Percentiles rank a stretch among this genome's conserved stretches.
Conservation (phyloP, 2,329 filamentous ascomycete genomes). For the Amesomyces nigricolor region DNA sequence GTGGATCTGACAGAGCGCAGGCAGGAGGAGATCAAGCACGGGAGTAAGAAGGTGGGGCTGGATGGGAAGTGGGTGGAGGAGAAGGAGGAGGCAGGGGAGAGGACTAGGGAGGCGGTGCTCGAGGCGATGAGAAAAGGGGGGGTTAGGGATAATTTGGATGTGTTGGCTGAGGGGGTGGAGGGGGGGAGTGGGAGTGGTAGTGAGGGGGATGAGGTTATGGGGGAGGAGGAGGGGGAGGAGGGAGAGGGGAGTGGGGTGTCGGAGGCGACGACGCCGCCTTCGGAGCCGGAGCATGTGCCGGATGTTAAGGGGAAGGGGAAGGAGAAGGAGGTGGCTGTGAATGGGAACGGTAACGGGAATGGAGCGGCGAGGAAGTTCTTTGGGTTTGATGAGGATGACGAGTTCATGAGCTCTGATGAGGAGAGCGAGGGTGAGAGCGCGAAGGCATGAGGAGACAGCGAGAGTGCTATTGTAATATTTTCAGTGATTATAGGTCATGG, state of each 20-base stretch:
- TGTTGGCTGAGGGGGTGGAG: background rate
- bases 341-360: conserved; percentile 33
- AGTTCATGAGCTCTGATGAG: conserved; percentile 66
- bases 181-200: conserved; percentile 6
- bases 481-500: background rate
- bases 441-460: conserved; percentile 13
- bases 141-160: conserved; percentile 50
- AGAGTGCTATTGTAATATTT: background rate
- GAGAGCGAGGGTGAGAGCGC: conserved; percentile 38
- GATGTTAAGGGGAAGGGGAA: conserved; percentile 37
- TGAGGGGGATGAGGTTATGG: conserved; percentile 15
- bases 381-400: conserved; percentile 75
- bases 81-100: conserved; percentile 83
- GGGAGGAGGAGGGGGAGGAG: conserved; percentile 30
- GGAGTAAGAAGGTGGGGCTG: conserved; percentile 58
- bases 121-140: conserved; percentile 61
- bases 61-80: conserved; percentile 94
- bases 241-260: conserved; percentile 38
- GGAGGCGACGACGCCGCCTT: conserved; percentile 46
- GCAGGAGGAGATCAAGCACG: conserved; percentile 76
- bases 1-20: conserved; percentile 77
- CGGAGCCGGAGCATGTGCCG: conserved; percentile 33
- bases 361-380: conserved; percentile 52
- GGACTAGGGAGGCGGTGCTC: conserved; percentile 70
- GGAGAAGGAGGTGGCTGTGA: conserved; percentile 32